Conservation (phyloP, 805 yeast species). For the Lachancea lanzarotensis region DNA sequence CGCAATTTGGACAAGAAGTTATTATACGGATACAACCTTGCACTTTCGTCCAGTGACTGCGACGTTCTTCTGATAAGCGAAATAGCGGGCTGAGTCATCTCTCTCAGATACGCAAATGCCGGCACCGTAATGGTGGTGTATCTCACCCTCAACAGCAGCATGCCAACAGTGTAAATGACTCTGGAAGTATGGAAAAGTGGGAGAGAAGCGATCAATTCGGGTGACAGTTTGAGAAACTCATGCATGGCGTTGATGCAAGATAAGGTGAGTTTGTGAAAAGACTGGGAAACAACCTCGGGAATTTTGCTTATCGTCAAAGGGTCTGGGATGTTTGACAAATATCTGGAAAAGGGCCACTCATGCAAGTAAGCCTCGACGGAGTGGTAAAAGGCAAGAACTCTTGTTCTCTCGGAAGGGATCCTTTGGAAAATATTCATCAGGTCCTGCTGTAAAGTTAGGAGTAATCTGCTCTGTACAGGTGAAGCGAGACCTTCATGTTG, state of each 20-base stretch:
- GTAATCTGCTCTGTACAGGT: conserved; percentile 17
- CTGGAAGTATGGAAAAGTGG: conserved; percentile 55
- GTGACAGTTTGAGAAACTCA: conserved; percentile 40
- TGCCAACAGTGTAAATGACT: conserved; percentile 58
- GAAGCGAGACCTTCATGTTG: conserved; percentile 18
- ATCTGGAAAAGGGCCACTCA: conserved; percentile 42
- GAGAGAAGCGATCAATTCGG: conserved; percentile 44
- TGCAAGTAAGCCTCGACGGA: conserved; percentile 62
- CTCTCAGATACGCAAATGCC: conserved; percentile 36
- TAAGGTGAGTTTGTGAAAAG: conserved; percentile 46
- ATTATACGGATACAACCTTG: conserved; percentile 38
- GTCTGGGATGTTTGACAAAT: conserved; percentile 15
- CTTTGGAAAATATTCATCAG: conserved; percentile 37
- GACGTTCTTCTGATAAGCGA: conserved; percentile 23
- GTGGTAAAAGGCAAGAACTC: conserved; percentile 45
- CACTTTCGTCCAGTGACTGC: conserved; percentile 23
- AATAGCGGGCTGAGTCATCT: conserved; percentile 43
- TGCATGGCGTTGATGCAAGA: conserved; percentile 48
- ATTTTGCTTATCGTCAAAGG: conserved; percentile 12
- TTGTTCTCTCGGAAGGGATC: conserved; percentile 37
- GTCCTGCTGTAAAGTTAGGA: conserved; percentile 41
- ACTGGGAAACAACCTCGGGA: conserved; percentile 32
- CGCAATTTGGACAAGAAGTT: conserved; percentile 47
- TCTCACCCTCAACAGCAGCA: conserved; percentile 47
- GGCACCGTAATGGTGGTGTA: conserved; percentile 52